A percentile compares a stretch with the other conserved stretches of the same genome.
Evolutionary conservation across 2,329 filamentous ascomycete genomes (phyloP).

Genomic region (Gaeumannomyces tritici): DNA sequence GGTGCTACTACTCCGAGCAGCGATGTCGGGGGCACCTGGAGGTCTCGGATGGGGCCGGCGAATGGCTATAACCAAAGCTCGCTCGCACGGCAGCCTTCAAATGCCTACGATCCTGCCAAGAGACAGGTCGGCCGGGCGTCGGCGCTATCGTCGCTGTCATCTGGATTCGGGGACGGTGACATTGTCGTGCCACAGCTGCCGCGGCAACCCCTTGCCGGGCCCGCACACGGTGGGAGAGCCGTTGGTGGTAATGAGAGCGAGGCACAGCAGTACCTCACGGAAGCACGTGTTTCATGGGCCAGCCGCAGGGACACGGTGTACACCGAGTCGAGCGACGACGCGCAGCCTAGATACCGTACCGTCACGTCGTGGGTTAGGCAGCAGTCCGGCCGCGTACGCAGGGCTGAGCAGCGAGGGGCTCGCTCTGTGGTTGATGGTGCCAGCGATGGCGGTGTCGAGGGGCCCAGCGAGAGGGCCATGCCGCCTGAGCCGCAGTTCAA

Average conservation of each 20-base stretch:
- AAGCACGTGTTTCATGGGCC: constrained; percentile 25
- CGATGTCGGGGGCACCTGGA: constrained; percentile 18
- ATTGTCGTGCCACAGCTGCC: constrained; percentile 32
- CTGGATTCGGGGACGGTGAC: constrained; percentile 54
- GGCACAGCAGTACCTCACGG: constrained; percentile 5
- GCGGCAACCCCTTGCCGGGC: constrained; percentile 6
- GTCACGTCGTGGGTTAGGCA: constrained; percentile 58
- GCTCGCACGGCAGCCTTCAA: constrained; percentile 23
- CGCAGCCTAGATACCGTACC: constrained; percentile 44
- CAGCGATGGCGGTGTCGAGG: constrained; percentile 25
- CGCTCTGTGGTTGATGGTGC: constrained; percentile 21
- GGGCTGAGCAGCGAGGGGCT: constrained; percentile 28
- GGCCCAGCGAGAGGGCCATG: constrained; percentile 22
- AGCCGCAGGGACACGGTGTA: constrained; percentile 38
- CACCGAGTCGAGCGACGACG: constrained; percentile 43
- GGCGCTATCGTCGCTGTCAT: constrained; percentile 51
- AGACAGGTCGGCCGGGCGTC: constrained; percentile 32
- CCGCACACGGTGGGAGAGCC: not conserved
- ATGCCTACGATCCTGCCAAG: constrained; percentile 23
- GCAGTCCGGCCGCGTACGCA: constrained; percentile 45
- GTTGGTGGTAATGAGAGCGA: not conserved
- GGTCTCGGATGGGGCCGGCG: constrained; percentile 21
- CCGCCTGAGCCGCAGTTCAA: constrained; percentile 36
- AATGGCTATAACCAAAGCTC: constrained; percentile 26
- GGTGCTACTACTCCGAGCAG: constrained; percentile 8